These are phyloP conservation scores for Aureobasidium sp. DNA, from an alignment of 2,329 filamentous ascomycete genomes.

Conservation along the genomic window DNA sequence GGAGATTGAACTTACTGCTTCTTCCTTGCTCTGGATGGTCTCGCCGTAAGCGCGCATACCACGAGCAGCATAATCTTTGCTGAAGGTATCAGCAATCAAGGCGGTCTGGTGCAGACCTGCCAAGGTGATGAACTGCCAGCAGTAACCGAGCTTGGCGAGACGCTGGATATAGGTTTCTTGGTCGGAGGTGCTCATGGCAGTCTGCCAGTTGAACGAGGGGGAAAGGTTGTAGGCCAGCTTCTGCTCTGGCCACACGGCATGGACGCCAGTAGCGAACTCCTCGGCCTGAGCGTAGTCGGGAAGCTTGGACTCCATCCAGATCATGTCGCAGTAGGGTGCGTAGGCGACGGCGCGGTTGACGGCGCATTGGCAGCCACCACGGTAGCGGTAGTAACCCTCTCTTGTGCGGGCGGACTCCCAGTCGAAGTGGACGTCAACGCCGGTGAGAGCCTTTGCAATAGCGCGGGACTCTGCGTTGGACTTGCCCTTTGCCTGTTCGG, in stretches of 20 bases:
- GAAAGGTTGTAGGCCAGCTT: slow-evolving; percentile 99
- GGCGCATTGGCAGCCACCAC: slow-evolving; percentile 84
- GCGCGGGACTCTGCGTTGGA: slow-evolving; percentile 73
- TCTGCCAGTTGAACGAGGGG: slow-evolving; percentile 99
- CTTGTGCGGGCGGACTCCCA: slow-evolving; percentile 91
- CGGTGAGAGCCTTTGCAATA: slow-evolving; percentile 68
- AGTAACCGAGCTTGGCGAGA: slow-evolving; percentile 81
- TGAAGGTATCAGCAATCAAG: slow-evolving; percentile 83
- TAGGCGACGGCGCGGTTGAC: slow-evolving; percentile 87
- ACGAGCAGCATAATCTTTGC: slow-evolving; percentile 66
- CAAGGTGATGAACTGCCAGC: slow-evolving; percentile 99
- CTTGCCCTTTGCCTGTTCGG: slow-evolving; percentile 65
- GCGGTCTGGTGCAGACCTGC: slow-evolving; percentile 94
- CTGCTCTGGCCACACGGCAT: slow-evolving; percentile 90
- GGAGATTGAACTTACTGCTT: slow-evolving; percentile 57
- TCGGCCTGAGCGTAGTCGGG: slow-evolving; percentile 86
- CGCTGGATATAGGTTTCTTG: slow-evolving; percentile 97
- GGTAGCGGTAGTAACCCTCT: slow-evolving; percentile 90
- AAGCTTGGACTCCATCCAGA: slow-evolving; percentile 99
- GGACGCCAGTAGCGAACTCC: slow-evolving; percentile 88
- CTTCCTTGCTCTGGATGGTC: slow-evolving; percentile 73
- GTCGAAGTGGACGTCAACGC: slow-evolving; percentile 79
- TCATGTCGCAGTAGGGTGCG: slow-evolving; percentile 62
- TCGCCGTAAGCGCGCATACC: slow-evolving; percentile 98
- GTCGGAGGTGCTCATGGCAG: slow-evolving; percentile 81